Evolutionary conservation across 164 flowering plant species (phyloP), one percentile per base, ranked within the genome.

Genomic region (Stephania cephalantha): DNA sequence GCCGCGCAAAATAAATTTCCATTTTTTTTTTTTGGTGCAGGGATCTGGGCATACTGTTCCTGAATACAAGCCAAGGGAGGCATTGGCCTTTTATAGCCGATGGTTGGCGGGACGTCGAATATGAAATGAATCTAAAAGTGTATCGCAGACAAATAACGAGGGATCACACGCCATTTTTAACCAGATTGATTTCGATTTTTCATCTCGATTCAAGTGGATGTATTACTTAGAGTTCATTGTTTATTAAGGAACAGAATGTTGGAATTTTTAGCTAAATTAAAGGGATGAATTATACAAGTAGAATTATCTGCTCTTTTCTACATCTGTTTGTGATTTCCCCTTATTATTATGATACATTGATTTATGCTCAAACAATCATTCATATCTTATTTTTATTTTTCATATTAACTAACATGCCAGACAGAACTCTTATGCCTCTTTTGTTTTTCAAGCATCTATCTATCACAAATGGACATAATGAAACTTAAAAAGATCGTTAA

Each of bases 21-120:
- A 35, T 35, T 4, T 35, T 0, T 35, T 35, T 35, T 35, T 35
- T 35, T 35, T 35, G 64, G 52, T 81, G 83, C 85, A 93, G 96
- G 96, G 97, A 31, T 78, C 97, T 20, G 98, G 98, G 31, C 98
- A 93, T 71, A 90, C 92, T 1, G 95, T 91, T 7, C 95, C 98
- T 2, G 91, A 93, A 68, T 93, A 91, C 89, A 93, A 93, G 77
- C 98, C 98, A 2, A 72, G 22, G 10, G 97, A 93, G 78, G 83
- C 98, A 12, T 77, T 93, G 80, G 82, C 81, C 61, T 90, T 93
- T 75, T 91, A 85, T 65, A 81, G 83, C 71, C 87, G 91, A 22
- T 91, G 91, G 92, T 78, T 92, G 78, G 83, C 78, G 0, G 91
- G 86, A 67, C 29, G 61, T 42, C 58, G 71, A 5, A 82, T 85